Base-by-base conservation (phyloP, 2,329 filamentous ascomycete genomes). In the Bretziella fagacearum region DNA sequence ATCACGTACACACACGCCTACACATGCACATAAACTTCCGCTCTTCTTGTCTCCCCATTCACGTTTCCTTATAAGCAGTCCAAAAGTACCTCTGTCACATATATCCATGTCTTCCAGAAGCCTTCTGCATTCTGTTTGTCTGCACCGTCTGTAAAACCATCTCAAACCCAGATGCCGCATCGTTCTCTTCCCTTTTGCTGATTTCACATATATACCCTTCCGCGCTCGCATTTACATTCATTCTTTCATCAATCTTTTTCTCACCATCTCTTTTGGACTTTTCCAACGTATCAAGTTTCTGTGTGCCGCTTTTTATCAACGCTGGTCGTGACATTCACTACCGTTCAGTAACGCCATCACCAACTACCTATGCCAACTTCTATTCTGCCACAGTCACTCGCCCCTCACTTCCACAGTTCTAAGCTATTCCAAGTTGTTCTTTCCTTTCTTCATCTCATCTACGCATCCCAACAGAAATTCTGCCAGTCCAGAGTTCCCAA, bases 41-140 rank as follows among this genome's bases (percentile, higher is more conserved):
- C 35, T 20, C 10, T 10, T 20, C 20, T 25, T 6, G 18, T 39
- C 18, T 39, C 2, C 7, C n/a, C n/a, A 7, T 18, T 8, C 20
- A 22, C 17, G 15, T 23, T 2, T 22, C 17, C 23, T 22, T 22
- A 6, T 39, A 39, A 39, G 23, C 3, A 2, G 7, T 2, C 35
- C 7, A 10, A 39, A 20, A 23, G 18, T 23, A 39, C 35, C 23
- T 39, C 35, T 20, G 18, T 25, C 18, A 23, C 35, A 39, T n/a
- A 22, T 13, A 22, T 32, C 27, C 27, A 30, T 32, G 26, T 44
- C 29, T 44, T 44, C 41, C 20, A 44, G 41, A 44, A 44, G 25
- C 25, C 25, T 32, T 44, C 4, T 30, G 8, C 25, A 11, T 30
- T 32, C 26, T 44, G 41, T 44, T 44, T 44, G 41, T 23, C 35